Evolutionary conservation across 176 grass and related monocot genomes (phyloP), one percentile per base, ranked within the genome.

Genomic region (Chloris gayana): DNA sequence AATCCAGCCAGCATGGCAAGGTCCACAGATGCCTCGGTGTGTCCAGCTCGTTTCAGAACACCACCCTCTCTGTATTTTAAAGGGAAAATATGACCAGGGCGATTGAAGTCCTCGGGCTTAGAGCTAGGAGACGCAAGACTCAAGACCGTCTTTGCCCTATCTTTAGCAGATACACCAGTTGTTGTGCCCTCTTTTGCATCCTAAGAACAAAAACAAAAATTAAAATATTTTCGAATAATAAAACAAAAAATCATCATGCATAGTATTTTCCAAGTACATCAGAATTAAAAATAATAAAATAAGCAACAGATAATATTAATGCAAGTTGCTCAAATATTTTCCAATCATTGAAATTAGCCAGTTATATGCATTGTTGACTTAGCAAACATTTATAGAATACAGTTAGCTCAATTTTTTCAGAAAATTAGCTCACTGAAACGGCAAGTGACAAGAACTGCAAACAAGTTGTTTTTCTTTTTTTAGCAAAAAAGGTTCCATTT

Each of bases 11-110:
- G 50, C 49, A 91, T 61, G 73, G 88, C 94, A 72, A 97, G 86
- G 66, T 97, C 94, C 58, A 97, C 82, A 63, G 94, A 89, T 85
- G 94, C 94, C 76, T 97, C 94, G 9, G 91, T 97, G 63, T 97
- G 94, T 64, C 94, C 94, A 51, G 94, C 94, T 75, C 91, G 88
- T 85, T 97, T 97, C 35, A 97, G 75, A 89, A 97, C 91, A 72
- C 94, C 94, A 31, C 94, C 94, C 34, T 97, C 91, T 86, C 88
- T 88, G 70, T 97, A 97, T 67, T 89, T 97, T 56, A 97, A 77
- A 84, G 94, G 94, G 30, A 97, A 97, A 85, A 97, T 91, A 87
- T 97, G 94, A 31, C 94, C 94, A 64, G 94, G 94, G 18, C 94
- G 86, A 64, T 93, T 93, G 72, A 97, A 91, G 60, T 97, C 94